A percentile compares a stretch with the other conserved stretches of the same genome.
phyloP scores from a whole-genome alignment of 805 yeast genomes.

The Myxozyma kluyveri region DNA sequence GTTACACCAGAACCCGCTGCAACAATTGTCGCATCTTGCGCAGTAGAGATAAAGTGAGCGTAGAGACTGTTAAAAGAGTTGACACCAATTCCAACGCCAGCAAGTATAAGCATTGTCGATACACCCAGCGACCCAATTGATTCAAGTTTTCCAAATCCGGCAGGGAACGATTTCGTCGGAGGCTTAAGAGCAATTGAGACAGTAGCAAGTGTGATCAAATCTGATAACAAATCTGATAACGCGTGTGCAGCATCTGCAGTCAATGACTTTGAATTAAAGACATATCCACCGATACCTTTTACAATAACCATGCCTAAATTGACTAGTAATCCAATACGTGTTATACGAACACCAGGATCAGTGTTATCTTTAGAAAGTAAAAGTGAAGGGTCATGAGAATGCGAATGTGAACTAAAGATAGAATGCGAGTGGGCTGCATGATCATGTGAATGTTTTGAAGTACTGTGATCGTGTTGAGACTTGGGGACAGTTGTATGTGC shows the following conservation, averaged over 20 bases:
- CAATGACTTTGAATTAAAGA: constrained; percentile 91
- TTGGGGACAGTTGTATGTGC: background rate
- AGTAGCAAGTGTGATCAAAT: constrained; percentile 82
- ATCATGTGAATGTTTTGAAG: constrained; percentile 6
- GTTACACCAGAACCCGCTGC: constrained; percentile 2
- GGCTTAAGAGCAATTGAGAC: constrained; percentile 69
- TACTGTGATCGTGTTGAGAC: constrained; percentile 14
- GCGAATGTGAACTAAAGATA: constrained; percentile 23
- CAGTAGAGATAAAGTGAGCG: constrained; percentile 16
- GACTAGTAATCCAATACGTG: constrained; percentile 84
- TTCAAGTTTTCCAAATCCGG: constrained; percentile 91
- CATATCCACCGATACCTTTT: constrained; percentile 84
- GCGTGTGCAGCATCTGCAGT: constrained; percentile 96
- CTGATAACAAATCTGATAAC: constrained; percentile 83
- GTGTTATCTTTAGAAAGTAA: constrained; percentile 42
- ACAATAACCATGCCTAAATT: constrained; percentile 83
- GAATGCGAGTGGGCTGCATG: constrained; percentile 24
- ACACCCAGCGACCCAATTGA: constrained; percentile 89
- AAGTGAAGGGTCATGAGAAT: constrained; percentile 15
- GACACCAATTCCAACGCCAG: constrained; percentile 89
- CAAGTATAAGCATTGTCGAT: constrained; percentile 73
- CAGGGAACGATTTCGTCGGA: constrained; percentile 64
- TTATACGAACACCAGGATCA: constrained; percentile 88
- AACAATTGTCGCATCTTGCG: constrained; percentile 1
- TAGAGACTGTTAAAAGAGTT: constrained; percentile 42